Evolutionary conservation across 2,329 filamentous ascomycete genomes (phyloP), one percentile per base, ranked within the genome.

Genomic region (Periconia macrospinosa): DNA sequence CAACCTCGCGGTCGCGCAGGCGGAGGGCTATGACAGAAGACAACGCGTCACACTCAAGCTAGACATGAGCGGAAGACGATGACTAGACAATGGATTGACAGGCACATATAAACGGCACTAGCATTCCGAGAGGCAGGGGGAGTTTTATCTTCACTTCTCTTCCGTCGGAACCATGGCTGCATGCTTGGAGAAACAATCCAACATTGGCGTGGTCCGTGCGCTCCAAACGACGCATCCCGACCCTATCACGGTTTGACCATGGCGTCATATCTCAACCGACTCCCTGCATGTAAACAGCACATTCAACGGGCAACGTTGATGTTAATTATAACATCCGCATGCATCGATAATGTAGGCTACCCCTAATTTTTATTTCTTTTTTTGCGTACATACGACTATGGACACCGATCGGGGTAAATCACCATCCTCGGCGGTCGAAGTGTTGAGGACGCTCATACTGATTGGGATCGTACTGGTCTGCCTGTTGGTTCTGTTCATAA

Each of bases 381-480:
- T 37, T 10, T 37, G 15, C 15, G 3, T 37, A 37, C 33, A 37
- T 13, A 37, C 15, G 15, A 13, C 33, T 37, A 37, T 14, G 11
- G 5, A 37, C 33, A 37, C 11, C 33, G 15, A 6, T 19, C 17
- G 7, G 10, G 17, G 6, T 23, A 37, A 41, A 56, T 54, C 65
- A 70, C 68, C 68, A 71, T 10, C 56, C 62, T 10, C 69, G 60
- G 30, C 55, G 57, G 41, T 71, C 66, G 44, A 72, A 65, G 17
- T 56, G 52, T 57, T 69, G 47, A 6, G 67, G 76, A 15, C 72
- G 71, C 18, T 59, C 62, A 47, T 75, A 72, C 60, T 76, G 69
- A 62, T 76, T 73, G 15, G 78, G 78, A 57, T 79, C 70, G 61
- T 79, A 81, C 67, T 79, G 69, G 56, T 78, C 75, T 19, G 77